Conservation (phyloP, 495 filamentous ascomycete species). For the Emericellopsis terricola region DNA sequence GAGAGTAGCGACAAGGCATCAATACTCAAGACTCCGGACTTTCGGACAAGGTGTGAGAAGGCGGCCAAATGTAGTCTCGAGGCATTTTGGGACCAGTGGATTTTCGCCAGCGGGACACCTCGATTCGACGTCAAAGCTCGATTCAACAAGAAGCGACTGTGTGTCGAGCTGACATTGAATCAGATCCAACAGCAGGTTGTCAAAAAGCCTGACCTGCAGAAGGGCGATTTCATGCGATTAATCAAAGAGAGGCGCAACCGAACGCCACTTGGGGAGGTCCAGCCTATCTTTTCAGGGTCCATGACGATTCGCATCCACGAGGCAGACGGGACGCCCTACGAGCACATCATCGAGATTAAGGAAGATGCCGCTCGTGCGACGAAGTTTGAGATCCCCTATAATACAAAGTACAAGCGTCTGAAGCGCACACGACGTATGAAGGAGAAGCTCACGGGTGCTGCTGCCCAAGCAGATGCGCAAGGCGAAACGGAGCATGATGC, state of each 20-base stretch:
- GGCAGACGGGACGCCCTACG: slow-evolving; percentile 94
- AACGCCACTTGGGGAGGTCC: slow-evolving; percentile 50
- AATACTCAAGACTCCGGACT: slow-evolving; percentile 51
- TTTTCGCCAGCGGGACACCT: slow-evolving; percentile 74
- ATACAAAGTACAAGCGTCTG: slow-evolving; percentile 96
- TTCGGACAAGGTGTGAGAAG: slow-evolving; percentile 71
- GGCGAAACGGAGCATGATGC: slow-evolving; percentile 69
- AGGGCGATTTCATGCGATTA: slow-evolving; percentile 62
- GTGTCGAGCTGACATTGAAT: slow-evolving; percentile 79
- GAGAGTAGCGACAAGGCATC: slow-evolving; percentile 50
- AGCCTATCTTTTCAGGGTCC: slow-evolving; percentile 74
- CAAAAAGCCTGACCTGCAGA: slow-evolving; percentile 25
- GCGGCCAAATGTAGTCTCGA: slow-evolving; percentile 72
- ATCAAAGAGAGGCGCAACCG: slow-evolving; percentile 57
- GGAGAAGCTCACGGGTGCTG: slow-evolving; percentile 44
- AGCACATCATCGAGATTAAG: slow-evolving; percentile 92
- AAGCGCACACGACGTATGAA: slow-evolving; percentile 82
- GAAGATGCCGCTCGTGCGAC: slow-evolving; percentile 47
- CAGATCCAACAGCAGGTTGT: slow-evolving; percentile 44
- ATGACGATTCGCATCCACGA: slow-evolving; percentile 98
- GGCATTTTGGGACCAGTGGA: slow-evolving; percentile 83
- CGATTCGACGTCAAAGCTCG: slow-evolving; percentile 64
- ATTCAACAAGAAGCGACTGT: slow-evolving; percentile 96
- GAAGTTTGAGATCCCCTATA: slow-evolving; percentile 83
- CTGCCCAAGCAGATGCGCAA: slow-evolving; percentile 22